Base-by-base conservation (phyloP, 2,329 filamentous ascomycete species). In the Monosporascus cannonballus region DNA sequence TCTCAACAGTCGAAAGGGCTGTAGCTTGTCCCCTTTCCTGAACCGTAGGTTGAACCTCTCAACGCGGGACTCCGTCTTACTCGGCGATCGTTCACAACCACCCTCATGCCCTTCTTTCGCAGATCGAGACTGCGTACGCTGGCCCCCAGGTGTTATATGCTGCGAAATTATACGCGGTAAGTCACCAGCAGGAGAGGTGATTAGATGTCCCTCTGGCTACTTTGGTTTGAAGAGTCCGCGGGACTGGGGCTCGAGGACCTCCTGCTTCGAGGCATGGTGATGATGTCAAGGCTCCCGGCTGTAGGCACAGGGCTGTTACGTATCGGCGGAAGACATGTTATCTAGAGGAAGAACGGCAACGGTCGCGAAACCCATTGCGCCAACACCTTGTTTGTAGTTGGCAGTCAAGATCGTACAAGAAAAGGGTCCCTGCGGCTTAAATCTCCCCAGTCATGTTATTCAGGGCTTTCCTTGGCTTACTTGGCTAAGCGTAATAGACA, bases 1-100 rank as follows among this genome's bases (percentile, higher is more conserved):
- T 54, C 67, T 74, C 2, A 82, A 63, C 4, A 82, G 69, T n/a
- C 79, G 71, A 63, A 81, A 79, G 4, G 79, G 77, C 18, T 71
- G 70, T 0, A 82, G 64, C 44, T 71, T 73, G 3, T 76, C 77
- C 1, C 69, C 71, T n/a, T 57, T 61, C 6, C 60, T 58, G 48
- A 71, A 67, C 50, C 67, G 65, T 42, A 36, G 42, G 27, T 30
- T 48, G 48, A 52, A 54, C 42, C 53, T 47, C 39, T 34, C 5
- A 22, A 49, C 7, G 25, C 42, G 42, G 14, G 20, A 46, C 20
- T 27, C 14, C 22, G n/a, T 3, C 22, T 15, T 17, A 11, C n/a
- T 24, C 3, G 41, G 41, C 14, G 41, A 24, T 5, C 22, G 18
- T 24, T 15, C 41, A 17, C 25, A 25, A 6, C 22, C 17, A 18